A percentile compares a stretch with the other conserved stretches of the same genome.
Conservation (phyloP, 345 rosid genomes). For the Boechera stricta region DNA sequence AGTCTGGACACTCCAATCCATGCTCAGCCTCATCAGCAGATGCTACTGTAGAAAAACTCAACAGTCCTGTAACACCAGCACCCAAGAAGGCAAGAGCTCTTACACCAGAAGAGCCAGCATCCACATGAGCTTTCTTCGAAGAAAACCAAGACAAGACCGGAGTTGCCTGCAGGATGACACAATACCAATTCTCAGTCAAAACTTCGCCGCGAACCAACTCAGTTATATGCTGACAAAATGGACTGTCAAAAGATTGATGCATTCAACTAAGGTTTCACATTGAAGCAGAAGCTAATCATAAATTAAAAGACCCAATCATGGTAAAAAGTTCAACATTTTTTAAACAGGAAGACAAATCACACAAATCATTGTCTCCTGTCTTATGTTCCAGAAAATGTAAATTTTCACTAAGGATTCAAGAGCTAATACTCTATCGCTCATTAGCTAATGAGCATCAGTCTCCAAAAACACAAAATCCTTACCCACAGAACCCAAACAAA, state of each 20-base stretch:
- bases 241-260: background rate
- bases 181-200: conserved; percentile 32
- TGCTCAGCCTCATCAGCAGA: conserved; percentile 99
- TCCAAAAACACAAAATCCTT: background rate
- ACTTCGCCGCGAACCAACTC: background rate
- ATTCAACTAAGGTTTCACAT: background rate
- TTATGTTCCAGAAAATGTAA: background rate
- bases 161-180: conserved; percentile 56
- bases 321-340: background rate
- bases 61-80: conserved; percentile 87
- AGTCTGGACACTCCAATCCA: conserved; percentile 77
- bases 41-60: conserved; percentile 76
- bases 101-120: conserved; percentile 60
- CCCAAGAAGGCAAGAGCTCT: conserved; percentile 79
- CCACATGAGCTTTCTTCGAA: conserved; percentile 72
- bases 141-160: conserved; percentile 60
- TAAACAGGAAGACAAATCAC: background rate
- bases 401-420: background rate
- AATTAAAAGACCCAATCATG: background rate
- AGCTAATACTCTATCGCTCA: background rate
- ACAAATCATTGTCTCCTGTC: background rate
- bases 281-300: conserved; percentile 19
- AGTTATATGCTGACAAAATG: background rate
- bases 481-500: conserved; percentile 8
- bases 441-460: background rate